These are phyloP conservation scores for Tephrocybe sp. DNA, from an alignment of 768 basidiomycete species.

Conservation along the genomic window DNA sequence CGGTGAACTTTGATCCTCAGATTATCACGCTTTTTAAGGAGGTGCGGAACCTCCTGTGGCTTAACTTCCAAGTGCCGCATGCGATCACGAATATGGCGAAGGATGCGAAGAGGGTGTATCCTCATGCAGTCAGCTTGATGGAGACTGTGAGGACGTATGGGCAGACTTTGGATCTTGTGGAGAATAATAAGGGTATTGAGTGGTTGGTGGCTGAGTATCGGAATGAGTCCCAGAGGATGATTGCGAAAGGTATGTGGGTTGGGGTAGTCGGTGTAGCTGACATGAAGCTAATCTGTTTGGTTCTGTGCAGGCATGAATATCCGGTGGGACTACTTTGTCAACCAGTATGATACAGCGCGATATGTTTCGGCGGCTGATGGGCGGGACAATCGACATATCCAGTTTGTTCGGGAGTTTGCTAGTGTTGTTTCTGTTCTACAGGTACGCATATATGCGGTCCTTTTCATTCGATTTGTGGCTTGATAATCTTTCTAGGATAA, in stretches of 20 bases:
- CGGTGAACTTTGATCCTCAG: conserved; percentile 97
- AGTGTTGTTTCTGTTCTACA: conserved; percentile 90
- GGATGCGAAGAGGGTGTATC: conserved; percentile 97
- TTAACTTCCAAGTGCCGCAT: conserved; percentile 94
- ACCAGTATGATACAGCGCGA: conserved; percentile 83
- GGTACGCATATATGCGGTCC: conserved; percentile 31
- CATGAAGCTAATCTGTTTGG: background rate
- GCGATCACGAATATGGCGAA: conserved; percentile 95
- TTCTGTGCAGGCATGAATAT: conserved; percentile 79
- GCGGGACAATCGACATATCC: conserved; percentile 83
- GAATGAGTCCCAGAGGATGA: conserved; percentile 92
- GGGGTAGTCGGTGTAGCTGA: background rate
- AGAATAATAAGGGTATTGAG: conserved; percentile 87
- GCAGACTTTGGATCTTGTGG: conserved; percentile 90
- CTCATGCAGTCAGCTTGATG: conserved; percentile 97
- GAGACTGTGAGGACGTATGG: conserved; percentile 98
- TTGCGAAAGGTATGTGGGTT: conserved; percentile 65
- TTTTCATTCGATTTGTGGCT: background rate
- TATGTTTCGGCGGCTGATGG: conserved; percentile 74
- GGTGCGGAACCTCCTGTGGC: conserved; percentile 92
- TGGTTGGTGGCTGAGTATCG: conserved; percentile 94
- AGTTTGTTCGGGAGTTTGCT: conserved; percentile 94
- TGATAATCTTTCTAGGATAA: conserved; percentile 62
- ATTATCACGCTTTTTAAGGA: conserved; percentile 99
- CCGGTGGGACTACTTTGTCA: conserved; percentile 96